Evolutionary conservation across 352 stramenopile species (phyloP).

Genomic region (Lagenidium giganteum): DNA sequence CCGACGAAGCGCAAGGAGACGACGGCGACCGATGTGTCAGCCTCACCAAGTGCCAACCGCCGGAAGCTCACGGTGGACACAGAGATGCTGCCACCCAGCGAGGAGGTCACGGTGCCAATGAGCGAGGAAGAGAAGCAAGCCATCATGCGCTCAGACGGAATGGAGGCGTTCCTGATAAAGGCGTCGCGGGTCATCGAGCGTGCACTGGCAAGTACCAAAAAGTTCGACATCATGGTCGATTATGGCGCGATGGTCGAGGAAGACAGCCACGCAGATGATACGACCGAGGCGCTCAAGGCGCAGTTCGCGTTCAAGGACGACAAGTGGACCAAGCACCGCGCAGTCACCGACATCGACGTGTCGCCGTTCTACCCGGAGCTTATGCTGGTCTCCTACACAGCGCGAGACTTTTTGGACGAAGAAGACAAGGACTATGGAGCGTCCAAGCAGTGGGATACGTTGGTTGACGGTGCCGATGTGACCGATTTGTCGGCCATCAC

Average conservation of each 20-base stretch:
- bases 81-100: constrained; percentile 17
- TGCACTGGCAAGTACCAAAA: constrained; percentile 44
- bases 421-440: constrained; percentile 37
- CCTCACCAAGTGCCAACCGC: too few species aligned
- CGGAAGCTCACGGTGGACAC: constrained; percentile 32
- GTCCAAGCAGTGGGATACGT: constrained; percentile 54
- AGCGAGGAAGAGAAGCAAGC: constrained; percentile 43
- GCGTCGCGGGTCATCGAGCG: constrained; percentile 62
- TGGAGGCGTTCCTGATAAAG: constrained; percentile 60
- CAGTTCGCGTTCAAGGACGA: constrained; percentile 47
- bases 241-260: constrained; percentile 53
- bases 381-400: constrained; percentile 40
- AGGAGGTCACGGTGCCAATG: constrained; percentile 7
- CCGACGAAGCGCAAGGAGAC: constrained; percentile 20
- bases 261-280: constrained; percentile 33
- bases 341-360: constrained; percentile 63
- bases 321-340: constrained; percentile 67
- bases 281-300: constrained; percentile 44
- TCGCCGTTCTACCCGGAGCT: constrained; percentile 68
- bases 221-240: constrained; percentile 71
- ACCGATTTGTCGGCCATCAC: constrained; percentile 43
- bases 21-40: constrained; percentile 20
- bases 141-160: constrained; percentile 49
- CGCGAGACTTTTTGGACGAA: constrained; percentile 50
- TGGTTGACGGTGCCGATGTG: constrained; percentile 33